phyloP scores from a whole-genome alignment of 2,329 filamentous ascomycete species.

The Calonectria multiphialidica region DNA sequence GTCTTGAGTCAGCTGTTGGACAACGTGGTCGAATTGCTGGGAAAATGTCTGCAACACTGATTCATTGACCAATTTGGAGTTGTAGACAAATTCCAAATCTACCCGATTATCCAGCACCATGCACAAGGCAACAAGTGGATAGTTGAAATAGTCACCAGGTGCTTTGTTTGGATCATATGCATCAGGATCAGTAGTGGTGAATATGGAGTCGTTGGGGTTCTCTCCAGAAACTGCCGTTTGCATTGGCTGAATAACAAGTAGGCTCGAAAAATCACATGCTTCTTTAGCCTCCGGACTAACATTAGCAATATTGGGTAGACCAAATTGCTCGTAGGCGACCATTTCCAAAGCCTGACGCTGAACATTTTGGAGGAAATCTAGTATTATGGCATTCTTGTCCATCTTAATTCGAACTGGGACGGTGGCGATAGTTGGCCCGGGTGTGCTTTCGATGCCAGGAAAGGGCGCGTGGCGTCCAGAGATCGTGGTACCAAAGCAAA shows the following conservation, averaged over 20 bases:
- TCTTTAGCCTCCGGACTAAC: background rate
- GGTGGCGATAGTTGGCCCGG: conserved; percentile 10
- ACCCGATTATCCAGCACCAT: background rate
- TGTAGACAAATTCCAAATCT: background rate
- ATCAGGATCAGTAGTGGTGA: background rate
- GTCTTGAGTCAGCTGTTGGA: background rate
- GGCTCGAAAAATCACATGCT: conserved; percentile 6
- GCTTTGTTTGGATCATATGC: background rate
- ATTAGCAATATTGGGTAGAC: conserved; percentile 3
- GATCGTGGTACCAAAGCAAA: conserved; percentile 57
- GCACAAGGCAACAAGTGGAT: background rate
- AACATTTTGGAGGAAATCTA: background rate
- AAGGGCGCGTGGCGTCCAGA: conserved; percentile 51
- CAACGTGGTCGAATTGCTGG: background rate
- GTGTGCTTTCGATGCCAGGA: conserved; percentile 33
- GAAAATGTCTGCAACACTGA: background rate
- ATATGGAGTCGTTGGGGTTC: background rate
- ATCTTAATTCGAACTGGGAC: conserved; percentile 1
- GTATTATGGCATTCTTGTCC: background rate
- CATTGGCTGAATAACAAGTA: conserved; percentile 14
- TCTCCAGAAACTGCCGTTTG: background rate
- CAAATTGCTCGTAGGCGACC: conserved; percentile 13
- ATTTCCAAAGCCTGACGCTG: conserved; percentile 10
- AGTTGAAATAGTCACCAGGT: conserved; percentile 41
- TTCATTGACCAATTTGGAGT: background rate